Base-by-base conservation (phyloP, 1,139 yeast species). In the Magnusiomyces sp. region DNA sequence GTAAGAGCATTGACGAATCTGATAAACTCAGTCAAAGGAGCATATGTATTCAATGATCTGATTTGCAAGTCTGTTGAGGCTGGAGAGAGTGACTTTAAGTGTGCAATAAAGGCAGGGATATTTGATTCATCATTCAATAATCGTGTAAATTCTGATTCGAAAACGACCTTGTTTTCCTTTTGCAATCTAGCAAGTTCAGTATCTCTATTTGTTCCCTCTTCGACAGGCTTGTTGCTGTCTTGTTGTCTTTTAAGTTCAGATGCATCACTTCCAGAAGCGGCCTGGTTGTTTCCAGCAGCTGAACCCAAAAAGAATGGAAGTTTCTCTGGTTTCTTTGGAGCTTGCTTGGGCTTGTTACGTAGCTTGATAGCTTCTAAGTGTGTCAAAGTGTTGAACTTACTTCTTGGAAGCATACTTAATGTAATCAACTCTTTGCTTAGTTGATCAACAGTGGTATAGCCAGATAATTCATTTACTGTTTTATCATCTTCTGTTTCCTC, bases 281-380 rank as follows among this genome's bases (percentile, higher is more conserved):
- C 29, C 29, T 23, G 29, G 29, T 23, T 23, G 29, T 23, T 23
- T 23, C 29, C 29, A 23, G 29, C 29, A 23, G 43, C 34, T 14
- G 31, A 33, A 27, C 46, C 46, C 54, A 94, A 71, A 68, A 94
- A 94, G 60, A 80, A 80, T 9, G 98, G 97, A 0, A 89, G 80
- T 55, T 80, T 77, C 57, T 83, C 85, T 1, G 97, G 90, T 58
- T 83, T 88, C 71, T 86, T 86, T 27, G 94, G 87, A 0, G 94
- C 84, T 62, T 88, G 97, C 53, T 73, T 81, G 9, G 98, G 97
- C 66, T 87, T 92, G 62, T 89, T 89, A 60, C 97, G 78, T 63
- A 78, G 80, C 61, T 80, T 87, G 58, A 94, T 90, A 5, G 81
- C 78, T 59, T 94, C 97, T 59, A 94, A 70, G 62, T 92, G 83